Conservation (phyloP, 192 early-diverging fungal species). For the Backusella luteola region DNA sequence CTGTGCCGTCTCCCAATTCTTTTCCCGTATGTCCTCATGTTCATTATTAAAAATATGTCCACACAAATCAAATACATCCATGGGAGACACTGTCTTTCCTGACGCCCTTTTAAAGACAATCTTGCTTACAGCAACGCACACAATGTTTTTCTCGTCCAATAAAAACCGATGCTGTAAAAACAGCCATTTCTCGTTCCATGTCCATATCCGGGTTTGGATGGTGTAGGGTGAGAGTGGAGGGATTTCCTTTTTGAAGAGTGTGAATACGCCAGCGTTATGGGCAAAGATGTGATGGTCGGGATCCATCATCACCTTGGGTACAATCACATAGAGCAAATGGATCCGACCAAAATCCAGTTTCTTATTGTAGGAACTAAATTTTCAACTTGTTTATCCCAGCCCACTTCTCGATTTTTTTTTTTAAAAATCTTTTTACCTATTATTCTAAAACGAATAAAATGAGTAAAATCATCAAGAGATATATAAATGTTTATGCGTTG, state of each 20-base stretch:
- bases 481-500: not conserved
- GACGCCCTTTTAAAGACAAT: constrained; percentile 23
- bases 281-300: constrained; percentile 14
- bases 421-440: constrained; percentile 13
- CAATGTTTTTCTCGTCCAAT: not conserved
- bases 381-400: not conserved
- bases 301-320: constrained; percentile 28
- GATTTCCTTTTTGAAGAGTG: constrained; percentile 50
- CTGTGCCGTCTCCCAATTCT: constrained; percentile 11
- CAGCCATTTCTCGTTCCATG: constrained; percentile 60
- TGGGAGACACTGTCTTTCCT: constrained; percentile 25
- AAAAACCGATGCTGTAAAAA: constrained; percentile 41
- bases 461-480: not conserved
- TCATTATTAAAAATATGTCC: constrained; percentile 13
- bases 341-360: constrained; percentile 48
- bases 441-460: constrained; percentile 2
- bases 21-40: not conserved
- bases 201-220: constrained; percentile 44
- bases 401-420: not conserved
- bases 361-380: constrained; percentile 46
- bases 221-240: constrained; percentile 44
- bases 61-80: constrained; percentile 18
- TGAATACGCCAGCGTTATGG: constrained; percentile 41
- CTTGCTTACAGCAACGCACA: constrained; percentile 22
- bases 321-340: constrained; percentile 19